Evolutionary conservation across 371 early-diverging fungal species (phyloP).

Genomic region (Apophysomyces elegans): DNA sequence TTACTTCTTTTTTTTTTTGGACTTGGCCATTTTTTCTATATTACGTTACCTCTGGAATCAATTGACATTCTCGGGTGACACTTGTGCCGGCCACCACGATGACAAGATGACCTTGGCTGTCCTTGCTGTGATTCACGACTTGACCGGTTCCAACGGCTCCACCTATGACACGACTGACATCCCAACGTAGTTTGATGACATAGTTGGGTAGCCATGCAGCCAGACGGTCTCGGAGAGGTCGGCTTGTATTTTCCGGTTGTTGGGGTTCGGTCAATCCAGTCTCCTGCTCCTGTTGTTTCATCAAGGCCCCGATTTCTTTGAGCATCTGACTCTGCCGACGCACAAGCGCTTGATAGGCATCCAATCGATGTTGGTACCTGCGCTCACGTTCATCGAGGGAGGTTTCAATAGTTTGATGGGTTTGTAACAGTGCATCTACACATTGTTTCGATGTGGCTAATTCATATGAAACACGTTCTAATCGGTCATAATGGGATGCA

Average conservation of each 20-base stretch:
- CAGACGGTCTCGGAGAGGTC: not conserved
- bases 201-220: constrained; percentile 7
- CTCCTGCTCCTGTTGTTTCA: not conserved
- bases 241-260: constrained; percentile 15
- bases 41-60: constrained; percentile 18
- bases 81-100: constrained; percentile 29
- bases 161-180: constrained; percentile 14
- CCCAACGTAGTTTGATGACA: constrained; percentile 18
- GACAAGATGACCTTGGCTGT: not conserved
- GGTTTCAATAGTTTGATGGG: constrained; percentile 13
- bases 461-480: constrained; percentile 19
- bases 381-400: constrained; percentile 25
- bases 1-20: not conserved
- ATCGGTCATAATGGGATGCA: constrained; percentile 17
- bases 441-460: constrained; percentile 15
- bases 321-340: constrained; percentile 21
- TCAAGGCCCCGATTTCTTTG: constrained; percentile 14
- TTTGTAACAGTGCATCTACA: constrained; percentile 13
- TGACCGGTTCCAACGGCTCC: constrained; percentile 22
- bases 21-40: too few species aligned
- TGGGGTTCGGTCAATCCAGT: not conserved
- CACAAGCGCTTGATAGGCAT: constrained; percentile 14
- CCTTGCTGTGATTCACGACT: constrained; percentile 10
- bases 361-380: constrained; percentile 15
- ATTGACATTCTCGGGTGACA: constrained; percentile 16